phyloP scores from a whole-genome alignment of 306 rosid genomes.

The Acacia acuminata region DNA sequence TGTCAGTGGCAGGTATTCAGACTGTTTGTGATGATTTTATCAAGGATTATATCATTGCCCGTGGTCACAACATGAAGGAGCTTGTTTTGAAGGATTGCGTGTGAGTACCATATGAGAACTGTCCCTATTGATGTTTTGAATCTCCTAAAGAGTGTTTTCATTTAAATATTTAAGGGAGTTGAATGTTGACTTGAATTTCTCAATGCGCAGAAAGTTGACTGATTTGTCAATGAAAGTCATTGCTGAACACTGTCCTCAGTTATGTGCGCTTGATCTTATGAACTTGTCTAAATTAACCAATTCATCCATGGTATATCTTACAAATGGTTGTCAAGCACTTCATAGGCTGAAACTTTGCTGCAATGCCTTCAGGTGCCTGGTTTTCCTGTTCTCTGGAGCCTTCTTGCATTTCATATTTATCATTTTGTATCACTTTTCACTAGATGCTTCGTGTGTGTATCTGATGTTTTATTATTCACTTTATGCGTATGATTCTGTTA shows the following conservation, averaged over 20 bases:
- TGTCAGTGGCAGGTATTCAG: constrained; percentile 72
- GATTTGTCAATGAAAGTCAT: constrained; percentile 70
- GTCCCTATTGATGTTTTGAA: constrained; percentile 13
- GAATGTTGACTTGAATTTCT: constrained; percentile 29
- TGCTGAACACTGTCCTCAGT: constrained; percentile 65
- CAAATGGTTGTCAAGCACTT: constrained; percentile 71
- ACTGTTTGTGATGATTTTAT: constrained; percentile 63
- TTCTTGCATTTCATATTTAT: constrained; percentile 1
- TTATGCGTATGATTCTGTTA: constrained; percentile 17
- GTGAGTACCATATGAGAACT: constrained; percentile 49
- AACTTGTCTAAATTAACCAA: constrained; percentile 67
- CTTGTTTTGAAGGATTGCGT: constrained; percentile 67
- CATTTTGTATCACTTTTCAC: not conserved
- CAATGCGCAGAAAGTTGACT: constrained; percentile 72
- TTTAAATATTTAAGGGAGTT: constrained; percentile 13
- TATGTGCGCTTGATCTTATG: constrained; percentile 57
- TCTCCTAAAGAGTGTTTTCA: constrained; percentile 17
- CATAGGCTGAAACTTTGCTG: constrained; percentile 67
- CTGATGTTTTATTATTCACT: constrained; percentile 4
- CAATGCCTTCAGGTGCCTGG: constrained; percentile 72
- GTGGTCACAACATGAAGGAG: constrained; percentile 77
- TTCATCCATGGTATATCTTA: constrained; percentile 70
- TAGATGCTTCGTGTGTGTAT: constrained; percentile 8
- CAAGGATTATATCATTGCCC: constrained; percentile 45
- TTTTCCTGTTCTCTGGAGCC: not conserved